Conservation (phyloP, 2,329 filamentous ascomycete species). For the Fonsecaea pugnacius region DNA sequence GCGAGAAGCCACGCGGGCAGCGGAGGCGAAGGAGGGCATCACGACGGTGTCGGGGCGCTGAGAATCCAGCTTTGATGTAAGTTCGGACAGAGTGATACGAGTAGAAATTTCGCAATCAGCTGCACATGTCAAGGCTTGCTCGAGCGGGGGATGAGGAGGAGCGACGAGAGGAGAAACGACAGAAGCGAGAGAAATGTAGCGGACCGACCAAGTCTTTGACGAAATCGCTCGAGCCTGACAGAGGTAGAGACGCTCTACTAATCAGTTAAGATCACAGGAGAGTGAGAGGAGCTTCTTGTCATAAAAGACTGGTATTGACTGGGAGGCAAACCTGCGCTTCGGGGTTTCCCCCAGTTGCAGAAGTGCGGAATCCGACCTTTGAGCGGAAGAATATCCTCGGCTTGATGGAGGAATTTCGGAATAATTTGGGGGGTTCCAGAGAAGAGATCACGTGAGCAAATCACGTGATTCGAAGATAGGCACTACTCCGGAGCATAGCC, state of each 20-base stretch:
- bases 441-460: slow-evolving; percentile 9
- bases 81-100: neutral
- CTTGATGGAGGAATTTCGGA: slow-evolving; percentile 9
- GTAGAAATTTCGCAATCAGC: slow-evolving; percentile 4
- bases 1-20: slow-evolving; percentile 29
- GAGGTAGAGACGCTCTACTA: slow-evolving; percentile 23
- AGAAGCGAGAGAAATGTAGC: neutral
- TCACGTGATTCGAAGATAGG: neutral
- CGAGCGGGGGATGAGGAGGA: slow-evolving; percentile 20
- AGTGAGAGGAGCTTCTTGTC: neutral
- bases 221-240: neutral
- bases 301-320: neutral
- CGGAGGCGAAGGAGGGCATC: slow-evolving; percentile 28
- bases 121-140: slow-evolving; percentile 21
- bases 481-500: neutral
- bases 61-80: slow-evolving; percentile 23
- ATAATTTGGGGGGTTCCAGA: neutral
- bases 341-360: neutral
- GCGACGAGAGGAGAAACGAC: slow-evolving; percentile 1
- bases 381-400: slow-evolving; percentile 17
- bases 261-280: slow-evolving; percentile 9
- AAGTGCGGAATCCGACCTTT: slow-evolving; percentile 6
- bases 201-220: neutral
- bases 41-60: slow-evolving; percentile 10
- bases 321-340: neutral